Evolutionary conservation across 345 rosid species (phyloP).

Genomic region (Camelina hispida): DNA sequence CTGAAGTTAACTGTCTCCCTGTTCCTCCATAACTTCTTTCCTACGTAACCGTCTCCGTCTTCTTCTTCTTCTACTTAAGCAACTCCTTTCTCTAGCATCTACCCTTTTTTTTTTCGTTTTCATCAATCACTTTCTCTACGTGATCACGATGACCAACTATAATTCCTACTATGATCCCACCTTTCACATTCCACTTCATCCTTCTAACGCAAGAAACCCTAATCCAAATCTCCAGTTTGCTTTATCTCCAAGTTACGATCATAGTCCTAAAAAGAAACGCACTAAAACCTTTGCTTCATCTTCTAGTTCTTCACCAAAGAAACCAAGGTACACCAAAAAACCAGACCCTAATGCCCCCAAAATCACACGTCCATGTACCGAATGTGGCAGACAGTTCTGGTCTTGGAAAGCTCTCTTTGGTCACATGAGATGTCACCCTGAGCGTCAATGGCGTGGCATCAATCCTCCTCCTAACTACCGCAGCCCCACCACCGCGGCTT

Average conservation of each 20-base stretch:
- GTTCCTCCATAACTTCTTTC: constrained; percentile 38
- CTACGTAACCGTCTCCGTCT: constrained; percentile 41
- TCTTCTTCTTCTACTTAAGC: constrained; percentile 50
- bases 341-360: constrained; percentile 78
- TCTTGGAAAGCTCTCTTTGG: constrained; percentile 94
- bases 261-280: constrained; percentile 58
- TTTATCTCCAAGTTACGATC: constrained; percentile 42
- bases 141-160: constrained; percentile 37
- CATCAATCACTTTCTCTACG: constrained; percentile 6
- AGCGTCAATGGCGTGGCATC: constrained; percentile 83
- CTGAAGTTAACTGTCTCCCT: constrained; percentile 43
- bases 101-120: constrained; percentile 27
- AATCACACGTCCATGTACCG: constrained; percentile 80
- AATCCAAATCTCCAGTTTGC: constrained; percentile 34
- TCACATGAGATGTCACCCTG: constrained; percentile 97
- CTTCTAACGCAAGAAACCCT: constrained; percentile 31
- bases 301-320: constrained; percentile 32
- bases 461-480: constrained; percentile 65
- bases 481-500: constrained; percentile 31
- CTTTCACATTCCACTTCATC: constrained; percentile 37
- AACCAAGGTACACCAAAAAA: constrained; percentile 57
- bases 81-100: constrained; percentile 29
- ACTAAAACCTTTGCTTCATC: constrained; percentile 43
- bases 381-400: constrained; percentile 92
- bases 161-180: constrained; percentile 39